Conservation (phyloP, 768 basidiomycete genomes). For the Pulveroboletus frians region DNA sequence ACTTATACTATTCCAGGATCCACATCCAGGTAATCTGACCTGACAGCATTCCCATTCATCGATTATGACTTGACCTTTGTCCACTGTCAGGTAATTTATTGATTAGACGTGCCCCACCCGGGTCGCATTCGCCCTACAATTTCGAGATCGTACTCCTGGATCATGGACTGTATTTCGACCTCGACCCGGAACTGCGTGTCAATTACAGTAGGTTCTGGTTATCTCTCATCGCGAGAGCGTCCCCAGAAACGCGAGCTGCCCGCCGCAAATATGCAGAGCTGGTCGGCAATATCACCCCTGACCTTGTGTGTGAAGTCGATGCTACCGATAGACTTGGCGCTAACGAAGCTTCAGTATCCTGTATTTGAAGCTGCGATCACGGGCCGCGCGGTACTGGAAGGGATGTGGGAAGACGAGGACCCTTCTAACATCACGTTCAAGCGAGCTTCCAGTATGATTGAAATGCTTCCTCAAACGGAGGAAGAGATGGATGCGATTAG, state of each 20-base stretch:
- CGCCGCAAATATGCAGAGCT: slow-evolving; percentile 83
- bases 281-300: slow-evolving; percentile 86
- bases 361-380: slow-evolving; percentile 95
- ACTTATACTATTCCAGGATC: slow-evolving; percentile 51
- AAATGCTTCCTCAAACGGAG: slow-evolving; percentile 64
- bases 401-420: slow-evolving; percentile 44
- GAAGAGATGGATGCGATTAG: slow-evolving; percentile 80
- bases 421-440: slow-evolving; percentile 35
- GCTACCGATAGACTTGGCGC: not conserved
- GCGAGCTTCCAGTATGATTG: slow-evolving; percentile 74
- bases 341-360: slow-evolving; percentile 58
- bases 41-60: slow-evolving; percentile 1
- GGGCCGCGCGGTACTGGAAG: slow-evolving; percentile 68
- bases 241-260: slow-evolving; percentile 57
- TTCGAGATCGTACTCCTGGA: slow-evolving; percentile 95
- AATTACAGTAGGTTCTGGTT: slow-evolving; percentile 91
- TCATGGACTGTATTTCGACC: slow-evolving; percentile 91
- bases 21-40: slow-evolving; percentile 65
- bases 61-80: not conserved
- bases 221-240: slow-evolving; percentile 71
- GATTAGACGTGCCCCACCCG: slow-evolving; percentile 65
- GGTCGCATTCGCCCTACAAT: slow-evolving; percentile 79
- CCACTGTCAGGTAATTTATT: slow-evolving; percentile 69
- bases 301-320: slow-evolving; percentile 52
- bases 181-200: slow-evolving; percentile 71